Percentiles rank a stretch among this genome's conserved stretches.
phyloP scores from a whole-genome alignment of 768 basidiomycete species.

The Lactarius vividus region DNA sequence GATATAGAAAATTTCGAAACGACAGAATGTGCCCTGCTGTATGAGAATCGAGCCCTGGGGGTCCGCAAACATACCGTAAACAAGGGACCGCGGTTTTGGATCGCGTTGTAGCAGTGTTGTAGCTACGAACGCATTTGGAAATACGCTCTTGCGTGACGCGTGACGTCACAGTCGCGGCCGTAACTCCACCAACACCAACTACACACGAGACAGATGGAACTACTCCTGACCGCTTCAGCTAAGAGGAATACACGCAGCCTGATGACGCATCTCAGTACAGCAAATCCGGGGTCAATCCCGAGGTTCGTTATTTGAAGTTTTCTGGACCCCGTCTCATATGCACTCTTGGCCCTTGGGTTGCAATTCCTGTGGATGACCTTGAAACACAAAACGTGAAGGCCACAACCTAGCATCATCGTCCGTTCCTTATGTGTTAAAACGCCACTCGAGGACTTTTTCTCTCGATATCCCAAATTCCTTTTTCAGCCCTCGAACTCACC shows the following conservation, averaged over 20 bases:
- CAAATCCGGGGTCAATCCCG: not conserved
- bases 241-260: not conserved
- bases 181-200: no score
- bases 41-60: no score
- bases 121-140: no score
- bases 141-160: no score
- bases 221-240: not conserved
- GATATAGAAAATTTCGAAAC: no score
- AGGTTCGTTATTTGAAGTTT: not conserved
- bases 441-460: slow-evolving; percentile 26
- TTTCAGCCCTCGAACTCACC: slow-evolving; percentile 9
- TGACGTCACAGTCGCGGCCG: no score
- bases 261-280: not conserved
- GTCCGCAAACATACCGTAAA: no score
- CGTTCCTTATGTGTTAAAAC: not conserved
- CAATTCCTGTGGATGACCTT: not conserved
- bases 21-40: no score
- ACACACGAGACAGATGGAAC: not conserved
- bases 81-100: no score
- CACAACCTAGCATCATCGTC: not conserved
- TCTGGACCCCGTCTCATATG: not conserved
- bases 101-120: no score
- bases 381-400: not conserved
- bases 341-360: not conserved
- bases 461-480: slow-evolving; percentile 20